Evolutionary conservation across 306 rosid species (phyloP), one percentile per base, ranked within the genome.

Genomic region (Aeschynomene evenia): DNA sequence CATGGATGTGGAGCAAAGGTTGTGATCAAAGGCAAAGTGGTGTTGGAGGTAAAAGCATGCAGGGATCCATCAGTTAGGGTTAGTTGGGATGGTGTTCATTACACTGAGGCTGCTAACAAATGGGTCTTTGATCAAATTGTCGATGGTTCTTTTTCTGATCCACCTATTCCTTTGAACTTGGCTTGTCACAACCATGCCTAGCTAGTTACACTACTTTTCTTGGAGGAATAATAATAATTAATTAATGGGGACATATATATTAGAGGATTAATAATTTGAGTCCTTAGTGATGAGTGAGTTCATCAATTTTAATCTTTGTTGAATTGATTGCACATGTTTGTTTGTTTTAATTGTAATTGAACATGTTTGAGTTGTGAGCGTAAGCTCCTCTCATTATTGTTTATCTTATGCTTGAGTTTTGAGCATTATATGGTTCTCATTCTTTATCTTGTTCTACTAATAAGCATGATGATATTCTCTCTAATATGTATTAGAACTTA

Each of bases 1-100:
- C 19, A 50, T 18, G 89, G 87, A 40, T 93, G 98, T 70, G 98
- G 96, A 20, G 77, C 67, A 20, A 86, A 75, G 85, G 73, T 52
- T 7, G 51, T n/a, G 37, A 18, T 81, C 45, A 34, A 82, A 33
- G 96, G 89, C 1, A 85, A 69, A 52, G 85, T 88, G 60, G 78
- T 79, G 4, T 6, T 90, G 42, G 52, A 85, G 3, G 90, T 78
- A 2, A 86, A 82, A 37, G 57, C 97, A 7, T 93, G 97, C 78
- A 28, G 66, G 26, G 72, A 93, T 72, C 98, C 97, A 16, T 71
- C 82, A 6, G 87, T 74, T 56, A 28, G 46, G 82, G 66, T 86
- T 23, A 88, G 29, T 39, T 93, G 98, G 98, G 96, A 93, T 14
- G 96, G 96, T 21, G 81, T 75, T 22, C 98, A 93, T 61, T 90